Percentiles rank a stretch among this genome's conserved stretches.
Evolutionary conservation across 2,329 filamentous ascomycete species (phyloP).

Genomic region (Chrysosporium keratinophilum): DNA sequence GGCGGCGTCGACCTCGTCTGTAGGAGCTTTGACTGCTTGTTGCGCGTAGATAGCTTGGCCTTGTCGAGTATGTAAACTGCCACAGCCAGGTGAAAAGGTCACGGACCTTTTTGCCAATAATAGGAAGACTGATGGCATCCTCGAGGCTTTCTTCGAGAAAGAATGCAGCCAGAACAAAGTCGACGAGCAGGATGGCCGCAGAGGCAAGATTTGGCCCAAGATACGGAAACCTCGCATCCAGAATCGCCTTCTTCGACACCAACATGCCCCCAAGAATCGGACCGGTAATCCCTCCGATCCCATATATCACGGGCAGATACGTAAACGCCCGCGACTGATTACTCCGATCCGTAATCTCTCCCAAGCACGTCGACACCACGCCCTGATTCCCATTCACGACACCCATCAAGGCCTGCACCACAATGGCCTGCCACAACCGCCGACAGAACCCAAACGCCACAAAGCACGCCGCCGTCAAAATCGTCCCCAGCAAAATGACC

Average conservation of each 20-base stretch:
- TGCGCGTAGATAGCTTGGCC: constrained; percentile 47
- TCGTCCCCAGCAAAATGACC: constrained; percentile 68
- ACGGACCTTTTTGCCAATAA: constrained; percentile 47
- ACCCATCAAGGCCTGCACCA: constrained; percentile 84
- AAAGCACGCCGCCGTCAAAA: constrained; percentile 74
- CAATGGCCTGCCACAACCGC: constrained; percentile 69
- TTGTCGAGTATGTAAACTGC: constrained; percentile 52
- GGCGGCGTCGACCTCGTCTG: constrained; percentile 21
- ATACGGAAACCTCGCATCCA: constrained; percentile 59
- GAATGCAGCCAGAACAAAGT: constrained; percentile 62
- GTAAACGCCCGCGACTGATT: constrained; percentile 92
- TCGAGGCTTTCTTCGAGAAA: constrained; percentile 83
- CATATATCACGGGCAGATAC: constrained; percentile 93
- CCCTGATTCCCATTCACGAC: constrained; percentile 90
- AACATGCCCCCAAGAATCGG: constrained; percentile 82
- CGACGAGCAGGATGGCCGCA: constrained; percentile 59
- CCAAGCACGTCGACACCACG: constrained; percentile 83
- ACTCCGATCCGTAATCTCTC: constrained; percentile 86
- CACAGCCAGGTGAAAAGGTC: constrained; percentile 58
- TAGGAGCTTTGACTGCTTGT: constrained; percentile 25
- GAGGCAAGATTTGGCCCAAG: constrained; percentile 72
- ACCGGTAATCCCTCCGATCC: constrained; percentile 83
- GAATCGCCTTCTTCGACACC: constrained; percentile 53
- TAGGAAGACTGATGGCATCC: constrained; percentile 51
- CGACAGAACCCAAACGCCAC: constrained; percentile 76